A percentile compares a stretch with the other conserved stretches of the same genome.
phyloP scores from a whole-genome alignment of 495 filamentous ascomycete species.

The Aspergillus mulundensis region DNA sequence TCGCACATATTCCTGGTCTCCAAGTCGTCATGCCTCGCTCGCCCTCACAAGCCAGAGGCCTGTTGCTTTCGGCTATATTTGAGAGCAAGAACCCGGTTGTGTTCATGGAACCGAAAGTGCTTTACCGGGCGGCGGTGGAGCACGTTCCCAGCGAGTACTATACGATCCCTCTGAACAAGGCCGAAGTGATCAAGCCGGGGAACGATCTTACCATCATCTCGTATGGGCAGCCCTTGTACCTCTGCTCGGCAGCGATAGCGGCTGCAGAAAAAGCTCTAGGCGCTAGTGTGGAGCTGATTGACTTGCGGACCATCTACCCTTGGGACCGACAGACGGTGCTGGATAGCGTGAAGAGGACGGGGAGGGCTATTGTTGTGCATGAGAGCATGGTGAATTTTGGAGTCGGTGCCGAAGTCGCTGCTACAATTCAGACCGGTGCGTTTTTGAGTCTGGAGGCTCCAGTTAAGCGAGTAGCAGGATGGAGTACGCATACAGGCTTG shows the following conservation, averaged over 20 bases:
- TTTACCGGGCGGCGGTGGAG: constrained; percentile 93
- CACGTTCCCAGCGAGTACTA: constrained; percentile 85
- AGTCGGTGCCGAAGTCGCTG: constrained; percentile 88
- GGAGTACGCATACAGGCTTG: constrained; percentile 82
- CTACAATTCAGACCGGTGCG: constrained; percentile 83
- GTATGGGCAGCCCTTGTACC: constrained; percentile 90
- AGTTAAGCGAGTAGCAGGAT: constrained; percentile 84
- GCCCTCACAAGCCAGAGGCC: constrained; percentile 86
- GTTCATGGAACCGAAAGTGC: constrained; percentile 95
- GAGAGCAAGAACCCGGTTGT: constrained; percentile 83
- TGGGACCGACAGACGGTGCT: constrained; percentile 88
- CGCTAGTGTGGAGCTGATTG: constrained; percentile 81
- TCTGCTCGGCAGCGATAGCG: constrained; percentile 73
- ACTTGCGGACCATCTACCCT: constrained; percentile 87
- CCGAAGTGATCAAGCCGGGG: constrained; percentile 82
- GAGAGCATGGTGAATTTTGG: constrained; percentile 96
- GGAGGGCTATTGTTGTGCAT: constrained; percentile 86
- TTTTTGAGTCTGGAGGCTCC: constrained; percentile 91
- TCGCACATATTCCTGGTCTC: constrained; percentile 87
- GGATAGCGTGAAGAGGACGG: constrained; percentile 84
- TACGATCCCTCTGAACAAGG: constrained; percentile 79
- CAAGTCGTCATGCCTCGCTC: constrained; percentile 87
- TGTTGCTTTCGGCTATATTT: constrained; percentile 74
- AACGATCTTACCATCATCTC: constrained; percentile 82
- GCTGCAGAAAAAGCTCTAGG: constrained; percentile 78